These are phyloP conservation scores for Avicennia marina DNA, from an alignment of 257 asterid genomes.

Conservation along the genomic window DNA sequence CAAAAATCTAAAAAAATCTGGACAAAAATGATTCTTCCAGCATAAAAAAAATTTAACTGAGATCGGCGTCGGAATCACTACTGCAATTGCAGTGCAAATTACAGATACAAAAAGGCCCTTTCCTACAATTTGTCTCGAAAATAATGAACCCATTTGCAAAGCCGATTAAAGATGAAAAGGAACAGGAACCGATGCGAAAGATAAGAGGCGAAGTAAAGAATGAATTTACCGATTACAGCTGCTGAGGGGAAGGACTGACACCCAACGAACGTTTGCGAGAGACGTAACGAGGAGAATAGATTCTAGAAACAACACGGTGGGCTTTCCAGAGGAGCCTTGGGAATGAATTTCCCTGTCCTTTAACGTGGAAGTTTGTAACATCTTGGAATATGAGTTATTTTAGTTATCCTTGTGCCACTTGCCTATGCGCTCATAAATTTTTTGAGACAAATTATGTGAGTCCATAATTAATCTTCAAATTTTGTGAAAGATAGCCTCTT, in stretches of 20 bases:
- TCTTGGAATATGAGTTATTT: too few species aligned
- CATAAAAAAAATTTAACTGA: constrained; percentile 15
- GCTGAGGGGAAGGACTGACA: constrained; percentile 39
- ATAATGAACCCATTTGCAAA: constrained; percentile 25
- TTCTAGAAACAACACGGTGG: too few species aligned
- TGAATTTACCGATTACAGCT: constrained; percentile 36
- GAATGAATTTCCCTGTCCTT: too few species aligned
- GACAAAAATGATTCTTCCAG: constrained; percentile 15
- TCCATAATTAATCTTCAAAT: too few species aligned
- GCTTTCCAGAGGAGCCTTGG: too few species aligned
- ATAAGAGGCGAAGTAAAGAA: constrained; percentile 23
- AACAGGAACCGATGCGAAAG: constrained; percentile 26
- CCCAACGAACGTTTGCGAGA: too few species aligned
- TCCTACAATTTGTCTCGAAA: constrained; percentile 3
- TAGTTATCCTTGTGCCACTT: too few species aligned
- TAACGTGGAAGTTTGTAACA: too few species aligned
- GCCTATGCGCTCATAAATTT: too few species aligned
- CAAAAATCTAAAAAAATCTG: constrained; percentile 9
- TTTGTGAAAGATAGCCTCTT: too few species aligned
- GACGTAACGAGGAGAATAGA: too few species aligned
- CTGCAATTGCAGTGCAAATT: constrained; percentile 9
- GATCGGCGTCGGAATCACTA: constrained; percentile 25
- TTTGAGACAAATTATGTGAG: too few species aligned
- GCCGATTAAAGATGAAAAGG: constrained; percentile 15
- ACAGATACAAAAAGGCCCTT: constrained; percentile 16